phyloP scores from a whole-genome alignment of 2,329 filamentous ascomycete genomes.

The Pseudogymnoascus sp. region DNA sequence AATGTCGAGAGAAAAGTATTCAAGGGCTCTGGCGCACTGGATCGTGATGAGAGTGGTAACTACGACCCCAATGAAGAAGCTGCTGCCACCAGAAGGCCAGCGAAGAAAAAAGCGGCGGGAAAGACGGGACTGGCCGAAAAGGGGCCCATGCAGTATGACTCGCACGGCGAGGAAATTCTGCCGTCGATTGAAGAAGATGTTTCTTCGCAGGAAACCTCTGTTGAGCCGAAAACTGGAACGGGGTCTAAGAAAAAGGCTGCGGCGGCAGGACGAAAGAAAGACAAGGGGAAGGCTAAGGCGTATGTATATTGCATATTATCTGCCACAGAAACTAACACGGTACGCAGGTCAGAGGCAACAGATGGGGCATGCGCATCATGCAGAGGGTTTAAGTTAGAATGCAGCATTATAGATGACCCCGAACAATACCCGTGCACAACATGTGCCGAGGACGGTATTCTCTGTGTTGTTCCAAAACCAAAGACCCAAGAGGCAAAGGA shows the following conservation, averaged over 20 bases:
- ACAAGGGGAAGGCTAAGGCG: neutral
- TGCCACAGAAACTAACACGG: neutral
- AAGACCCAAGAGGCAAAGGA: conserved; percentile 17
- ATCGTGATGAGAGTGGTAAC: conserved; percentile 9
- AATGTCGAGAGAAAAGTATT: conserved; percentile 1
- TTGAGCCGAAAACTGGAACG: neutral
- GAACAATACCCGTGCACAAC: conserved; percentile 21
- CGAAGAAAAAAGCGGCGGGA: neutral
- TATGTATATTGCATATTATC: neutral
- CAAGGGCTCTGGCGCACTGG: neutral
- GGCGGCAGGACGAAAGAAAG: neutral
- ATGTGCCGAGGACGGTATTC: conserved; percentile 18
- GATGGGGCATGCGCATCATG: neutral
- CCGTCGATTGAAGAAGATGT: neutral
- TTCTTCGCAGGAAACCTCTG: neutral
- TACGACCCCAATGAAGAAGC: neutral
- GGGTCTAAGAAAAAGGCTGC: neutral
- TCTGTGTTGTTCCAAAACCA: conserved; percentile 21
- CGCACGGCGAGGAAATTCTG: neutral
- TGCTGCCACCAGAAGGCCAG: neutral
- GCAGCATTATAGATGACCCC: conserved; percentile 13
- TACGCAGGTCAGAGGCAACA: neutral
- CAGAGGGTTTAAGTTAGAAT: neutral
- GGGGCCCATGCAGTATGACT: neutral
- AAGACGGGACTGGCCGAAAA: neutral